Percentiles rank a stretch among this genome's conserved stretches.
Evolutionary conservation across 2,329 filamentous ascomycete species (phyloP).

Genomic region (Neurospora sp.): DNA sequence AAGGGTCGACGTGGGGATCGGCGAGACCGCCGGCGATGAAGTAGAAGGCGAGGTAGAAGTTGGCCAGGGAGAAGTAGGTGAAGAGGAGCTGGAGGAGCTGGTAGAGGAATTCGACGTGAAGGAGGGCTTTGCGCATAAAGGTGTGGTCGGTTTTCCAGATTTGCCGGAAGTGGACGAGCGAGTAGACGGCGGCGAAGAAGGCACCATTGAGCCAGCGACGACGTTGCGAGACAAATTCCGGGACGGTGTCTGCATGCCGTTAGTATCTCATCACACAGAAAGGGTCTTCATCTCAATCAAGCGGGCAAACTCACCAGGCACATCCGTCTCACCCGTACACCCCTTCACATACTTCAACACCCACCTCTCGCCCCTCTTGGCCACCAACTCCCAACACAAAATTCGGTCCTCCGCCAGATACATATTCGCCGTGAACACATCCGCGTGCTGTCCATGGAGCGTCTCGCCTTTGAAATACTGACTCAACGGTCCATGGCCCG

Average conservation of each 20-base stretch:
- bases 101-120: constrained; percentile 93
- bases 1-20: constrained; percentile 74
- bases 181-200: constrained; percentile 98
- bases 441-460: constrained; percentile 87
- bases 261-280: constrained; percentile 18
- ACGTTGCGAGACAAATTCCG: constrained; percentile 94
- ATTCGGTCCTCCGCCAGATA: constrained; percentile 86
- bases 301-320: constrained; percentile 64
- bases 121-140: constrained; percentile 73
- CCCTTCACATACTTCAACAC: constrained; percentile 96
- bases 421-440: constrained; percentile 97
- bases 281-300: background rate
- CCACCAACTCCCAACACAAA: constrained; percentile 88
- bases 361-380: constrained; percentile 91
- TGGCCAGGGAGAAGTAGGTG: constrained; percentile 95
- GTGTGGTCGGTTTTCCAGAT: constrained; percentile 92
- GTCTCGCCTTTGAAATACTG: constrained; percentile 99
- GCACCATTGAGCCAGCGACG: constrained; percentile 96
- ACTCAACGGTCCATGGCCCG: constrained; percentile 81
- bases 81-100: constrained; percentile 88
- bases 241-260: constrained; percentile 61
- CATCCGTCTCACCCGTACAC: constrained; percentile 94
- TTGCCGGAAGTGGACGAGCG: constrained; percentile 87
- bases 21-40: constrained; percentile 89
- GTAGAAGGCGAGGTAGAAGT: constrained; percentile 98